Percentiles rank a stretch among this genome's conserved stretches.
Conservation (phyloP, 371 early-diverging fungal species). For the Lichtheimia ornata region DNA sequence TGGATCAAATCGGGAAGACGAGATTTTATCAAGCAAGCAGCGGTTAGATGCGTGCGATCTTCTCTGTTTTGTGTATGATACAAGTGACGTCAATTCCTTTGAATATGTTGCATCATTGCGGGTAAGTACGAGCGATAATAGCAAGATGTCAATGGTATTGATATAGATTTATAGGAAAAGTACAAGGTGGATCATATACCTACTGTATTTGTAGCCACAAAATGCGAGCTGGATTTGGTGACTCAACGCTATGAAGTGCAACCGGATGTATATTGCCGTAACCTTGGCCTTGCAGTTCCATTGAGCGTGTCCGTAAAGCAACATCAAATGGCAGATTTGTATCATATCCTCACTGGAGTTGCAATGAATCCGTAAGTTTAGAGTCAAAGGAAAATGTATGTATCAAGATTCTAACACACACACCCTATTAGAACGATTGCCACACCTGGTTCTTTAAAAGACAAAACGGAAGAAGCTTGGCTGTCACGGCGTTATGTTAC, state of each 20-base stretch:
- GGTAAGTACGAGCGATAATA: slow-evolving; percentile 40
- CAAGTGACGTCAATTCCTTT: slow-evolving; percentile 92
- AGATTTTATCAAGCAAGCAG: slow-evolving; percentile 76
- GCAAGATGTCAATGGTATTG: neutral
- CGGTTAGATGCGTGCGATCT: slow-evolving; percentile 89
- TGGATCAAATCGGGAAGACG: slow-evolving; percentile 74
- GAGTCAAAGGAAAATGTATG: neutral
- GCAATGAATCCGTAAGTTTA: slow-evolving; percentile 82
- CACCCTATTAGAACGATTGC: slow-evolving; percentile 34
- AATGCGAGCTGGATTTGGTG: slow-evolving; percentile 90
- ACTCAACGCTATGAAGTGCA: slow-evolving; percentile 79
- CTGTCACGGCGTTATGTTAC: slow-evolving; percentile 36
- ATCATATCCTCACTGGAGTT: slow-evolving; percentile 79
- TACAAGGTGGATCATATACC: slow-evolving; percentile 86
- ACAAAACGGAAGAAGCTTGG: slow-evolving; percentile 45
- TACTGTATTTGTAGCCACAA: slow-evolving; percentile 90
- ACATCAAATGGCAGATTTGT: slow-evolving; percentile 84
- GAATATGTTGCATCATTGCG: slow-evolving; percentile 83
- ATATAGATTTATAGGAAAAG: slow-evolving; percentile 53
- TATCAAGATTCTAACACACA: neutral
- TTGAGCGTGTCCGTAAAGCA: slow-evolving; percentile 87
- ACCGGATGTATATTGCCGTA: slow-evolving; percentile 92
- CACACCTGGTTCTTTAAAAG: slow-evolving; percentile 43
- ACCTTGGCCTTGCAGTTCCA: slow-evolving; percentile 82
- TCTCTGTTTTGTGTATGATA: slow-evolving; percentile 92